A percentile compares a stretch with the other conserved stretches of the same genome.
Conservation (phyloP, 1,284 basidiomycete species). For the Waitea zeae region DNA sequence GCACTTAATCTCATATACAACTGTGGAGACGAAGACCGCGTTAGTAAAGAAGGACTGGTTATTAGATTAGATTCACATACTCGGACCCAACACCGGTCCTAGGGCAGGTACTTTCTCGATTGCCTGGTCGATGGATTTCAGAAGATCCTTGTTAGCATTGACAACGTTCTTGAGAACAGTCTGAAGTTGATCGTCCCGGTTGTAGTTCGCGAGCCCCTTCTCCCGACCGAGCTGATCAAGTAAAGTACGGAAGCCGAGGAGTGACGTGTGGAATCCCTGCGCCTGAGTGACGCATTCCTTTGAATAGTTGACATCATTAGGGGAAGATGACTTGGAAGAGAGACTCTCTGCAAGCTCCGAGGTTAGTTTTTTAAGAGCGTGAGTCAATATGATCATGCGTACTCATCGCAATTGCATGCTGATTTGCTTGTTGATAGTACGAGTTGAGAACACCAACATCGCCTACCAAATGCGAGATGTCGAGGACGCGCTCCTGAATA, state of each 20-base stretch:
- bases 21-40: slow-evolving; percentile 11
- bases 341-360: slow-evolving; percentile 18
- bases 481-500: no score
- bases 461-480: no score
- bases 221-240: slow-evolving; percentile 20
- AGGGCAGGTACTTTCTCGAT: slow-evolving; percentile 22
- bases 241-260: slow-evolving; percentile 18
- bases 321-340: slow-evolving; percentile 14
- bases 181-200: slow-evolving; percentile 24
- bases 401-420: no score
- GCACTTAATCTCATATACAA: slow-evolving; percentile 31
- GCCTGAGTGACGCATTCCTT: slow-evolving; percentile 17
- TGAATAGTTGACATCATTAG: no score
- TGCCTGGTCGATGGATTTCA: slow-evolving; percentile 15
- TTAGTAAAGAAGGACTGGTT: slow-evolving; percentile 3
- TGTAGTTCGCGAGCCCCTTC: slow-evolving; percentile 37
- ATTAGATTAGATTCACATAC: slow-evolving; percentile 19
- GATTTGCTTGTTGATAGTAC: no score
- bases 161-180: slow-evolving; percentile 28
- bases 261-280: slow-evolving; percentile 20
- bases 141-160: slow-evolving; percentile 26
- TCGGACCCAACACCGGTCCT: slow-evolving; percentile 31
- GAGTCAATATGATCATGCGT: no score
- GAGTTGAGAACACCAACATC: no score
- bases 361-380: no score